Evolutionary conservation across 129 eudicot genomes (phyloP), one percentile per base, ranked within the genome.

Genomic region (Oenanthe sinensis): DNA sequence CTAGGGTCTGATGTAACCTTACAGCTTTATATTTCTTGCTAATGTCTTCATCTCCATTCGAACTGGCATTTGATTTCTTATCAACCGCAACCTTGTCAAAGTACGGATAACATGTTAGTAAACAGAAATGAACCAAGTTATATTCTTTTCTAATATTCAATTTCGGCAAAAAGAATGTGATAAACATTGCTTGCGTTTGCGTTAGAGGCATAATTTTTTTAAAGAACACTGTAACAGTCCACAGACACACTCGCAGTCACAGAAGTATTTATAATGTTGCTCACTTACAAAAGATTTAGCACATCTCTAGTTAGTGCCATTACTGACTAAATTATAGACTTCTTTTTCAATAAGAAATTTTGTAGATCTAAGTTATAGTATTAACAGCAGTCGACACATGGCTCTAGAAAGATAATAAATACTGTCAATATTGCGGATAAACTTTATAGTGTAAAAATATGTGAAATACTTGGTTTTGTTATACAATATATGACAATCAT

Each of bases 11-110:
- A 71, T 85, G 70, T 33, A 83, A 74, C 75, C 88, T 86, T 40
- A 86, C 60, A 40, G 87, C 86, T 72, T 83, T 78, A 75, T 92
- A 90, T 76, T 83, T 86, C 79, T 82, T 79, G 85, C 79, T 77
- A n/a, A 78, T 82, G 13, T 70, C 60, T 17, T 75, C 85, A 50
- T 80, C 91, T 45, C 79, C 88, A 39, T 71, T 77, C 39, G 83
- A 80, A 24, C 87, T 71, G 30, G 81, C 45, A 36, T 86, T 79
- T 39, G 83, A 50, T 73, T 85, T 89, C 75, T 82, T 65, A 63
- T 86, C 88, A 55, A 30, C 83, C 20, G 77, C 73, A 78, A 78
- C 87, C 92, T 91, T 47, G 47, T 43, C 44, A 12, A 50, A 48
- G 6, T 50, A 19, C 0, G 37, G 13, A 78, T 16, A 26, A 17